A percentile compares a stretch with the other conserved stretches of the same genome.
Conservation (phyloP, 163 green algal genomes). For the Scenedesmus sp. region DNA sequence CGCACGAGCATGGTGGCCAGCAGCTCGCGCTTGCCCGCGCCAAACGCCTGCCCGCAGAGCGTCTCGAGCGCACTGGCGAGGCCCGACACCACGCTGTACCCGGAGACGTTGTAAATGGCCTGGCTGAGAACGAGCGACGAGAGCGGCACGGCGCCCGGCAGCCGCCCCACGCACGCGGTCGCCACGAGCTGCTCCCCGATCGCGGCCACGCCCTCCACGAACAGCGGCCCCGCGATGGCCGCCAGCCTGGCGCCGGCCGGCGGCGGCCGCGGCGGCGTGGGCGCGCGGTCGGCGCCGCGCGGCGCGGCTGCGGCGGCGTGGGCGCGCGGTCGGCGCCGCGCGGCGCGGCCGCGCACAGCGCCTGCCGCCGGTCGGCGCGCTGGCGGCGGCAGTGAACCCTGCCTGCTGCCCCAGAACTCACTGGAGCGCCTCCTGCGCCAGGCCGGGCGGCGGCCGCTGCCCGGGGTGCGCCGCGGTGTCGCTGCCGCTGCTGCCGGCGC, state of each 20-base stretch:
- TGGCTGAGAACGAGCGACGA: slow-evolving; percentile 19
- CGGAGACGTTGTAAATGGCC: slow-evolving; percentile 43
- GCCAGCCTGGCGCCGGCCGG: neutral
- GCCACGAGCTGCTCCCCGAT: slow-evolving; percentile 33
- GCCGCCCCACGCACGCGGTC: slow-evolving; percentile 14
- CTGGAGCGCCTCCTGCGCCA: too few relatives aligned
- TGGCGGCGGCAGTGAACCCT: too few relatives aligned
- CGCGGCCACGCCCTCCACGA: slow-evolving; percentile 29
- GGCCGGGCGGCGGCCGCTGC: too few relatives aligned
- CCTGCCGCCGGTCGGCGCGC: neutral
- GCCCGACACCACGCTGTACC: slow-evolving; percentile 52
- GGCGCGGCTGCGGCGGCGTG: too few relatives aligned
- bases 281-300: too few relatives aligned
- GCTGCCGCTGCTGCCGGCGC: too few relatives aligned
- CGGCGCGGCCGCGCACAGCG: too few relatives aligned
- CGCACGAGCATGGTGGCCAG: slow-evolving; percentile 11
- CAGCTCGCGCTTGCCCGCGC: slow-evolving; percentile 6
- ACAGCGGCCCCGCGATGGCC: slow-evolving; percentile 14
- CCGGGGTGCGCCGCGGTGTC: too few relatives aligned
- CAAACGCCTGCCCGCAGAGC: slow-evolving; percentile 50
- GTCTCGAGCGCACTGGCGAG: slow-evolving; percentile 60
- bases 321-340: too few relatives aligned
- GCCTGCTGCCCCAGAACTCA: too few relatives aligned
- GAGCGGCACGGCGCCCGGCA: neutral
- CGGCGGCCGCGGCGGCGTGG: neutral